Evolutionary conservation across 1,284 basidiomycete species (phyloP).

Genomic region (Malassezia furfur): DNA sequence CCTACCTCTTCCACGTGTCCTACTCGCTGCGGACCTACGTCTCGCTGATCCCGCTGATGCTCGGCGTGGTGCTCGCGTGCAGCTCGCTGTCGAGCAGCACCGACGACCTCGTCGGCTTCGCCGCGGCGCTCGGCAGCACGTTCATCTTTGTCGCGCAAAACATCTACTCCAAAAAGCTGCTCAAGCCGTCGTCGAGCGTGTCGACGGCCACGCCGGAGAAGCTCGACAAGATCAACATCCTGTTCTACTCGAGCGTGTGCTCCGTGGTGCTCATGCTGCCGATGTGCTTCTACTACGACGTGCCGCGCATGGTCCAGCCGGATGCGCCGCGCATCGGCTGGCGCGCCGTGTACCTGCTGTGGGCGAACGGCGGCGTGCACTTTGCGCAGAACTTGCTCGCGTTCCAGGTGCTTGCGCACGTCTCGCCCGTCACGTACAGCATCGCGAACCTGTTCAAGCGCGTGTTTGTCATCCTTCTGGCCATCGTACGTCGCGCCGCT

Average conservation of each 20-base stretch:
- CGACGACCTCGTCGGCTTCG: constrained; percentile 30
- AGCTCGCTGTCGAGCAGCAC: constrained; percentile 79
- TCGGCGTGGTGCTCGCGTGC: constrained; percentile 95
- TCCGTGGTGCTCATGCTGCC: constrained; percentile 60
- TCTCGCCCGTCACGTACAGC: constrained; percentile 95
- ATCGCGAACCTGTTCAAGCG: constrained; percentile 97
- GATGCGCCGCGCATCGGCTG: constrained; percentile 46
- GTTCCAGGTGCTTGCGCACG: constrained; percentile 86
- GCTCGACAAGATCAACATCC: constrained; percentile 90
- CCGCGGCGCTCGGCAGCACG: constrained; percentile 23
- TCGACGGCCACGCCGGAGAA: constrained; percentile 54
- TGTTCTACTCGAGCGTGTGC: constrained; percentile 88
- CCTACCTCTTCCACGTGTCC: constrained; percentile 77
- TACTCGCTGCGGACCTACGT: constrained; percentile 86
- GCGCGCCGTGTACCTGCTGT: constrained; percentile 55
- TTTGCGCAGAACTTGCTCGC: constrained; percentile 96
- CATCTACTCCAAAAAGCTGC: constrained; percentile 98
- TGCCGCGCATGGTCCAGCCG: constrained; percentile 10
- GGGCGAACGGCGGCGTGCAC: constrained; percentile 88
- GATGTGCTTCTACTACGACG: constrained; percentile 39
- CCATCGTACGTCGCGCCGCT: constrained; percentile 54
- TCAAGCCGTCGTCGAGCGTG: constrained; percentile 51
- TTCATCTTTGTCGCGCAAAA: constrained; percentile 89
- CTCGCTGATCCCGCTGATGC: constrained; percentile 82
- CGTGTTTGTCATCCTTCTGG: constrained; percentile 93